phyloP scores from a whole-genome alignment of 2,329 filamentous ascomycete genomes.

The Sporothrix brasiliensis region DNA sequence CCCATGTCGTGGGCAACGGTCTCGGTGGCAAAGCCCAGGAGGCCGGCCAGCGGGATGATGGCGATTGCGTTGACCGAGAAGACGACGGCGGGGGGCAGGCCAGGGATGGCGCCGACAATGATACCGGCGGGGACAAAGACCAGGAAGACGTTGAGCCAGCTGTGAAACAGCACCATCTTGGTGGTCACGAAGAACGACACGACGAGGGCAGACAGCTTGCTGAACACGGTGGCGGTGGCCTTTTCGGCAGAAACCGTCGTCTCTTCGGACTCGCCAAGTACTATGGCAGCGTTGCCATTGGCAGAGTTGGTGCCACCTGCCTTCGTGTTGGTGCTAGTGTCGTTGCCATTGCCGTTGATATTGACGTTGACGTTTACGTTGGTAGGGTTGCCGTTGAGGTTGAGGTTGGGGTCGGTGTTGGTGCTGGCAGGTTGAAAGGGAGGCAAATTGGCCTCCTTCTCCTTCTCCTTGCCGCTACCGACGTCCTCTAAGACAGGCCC shows the following conservation, averaged over 20 bases:
- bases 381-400: not conserved
- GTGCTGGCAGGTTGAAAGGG: not conserved
- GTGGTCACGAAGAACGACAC: conserved; percentile 52
- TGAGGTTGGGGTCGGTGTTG: not conserved
- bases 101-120: conserved; percentile 55
- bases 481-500: conserved; percentile 56
- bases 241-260: conserved; percentile 15
- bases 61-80: conserved; percentile 77
- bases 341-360: conserved; percentile 3
- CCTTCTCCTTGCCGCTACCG: conserved; percentile 38
- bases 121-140: conserved; percentile 81
- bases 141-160: conserved; percentile 76
- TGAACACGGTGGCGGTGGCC: not conserved
- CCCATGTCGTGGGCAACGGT: conserved; percentile 72
- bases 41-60: conserved; percentile 72
- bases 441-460: conserved; percentile 37
- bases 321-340: not conserved
- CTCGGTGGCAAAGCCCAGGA: conserved; percentile 74
- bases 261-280: conserved; percentile 14
- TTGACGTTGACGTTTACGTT: not conserved
- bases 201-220: conserved; percentile 40
- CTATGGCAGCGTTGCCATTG: conserved; percentile 6
- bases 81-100: conserved; percentile 61
- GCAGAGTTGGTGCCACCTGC: not conserved
- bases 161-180: conserved; percentile 67